Conservation (phyloP, 306 rosid genomes). For the Trifolium dubium region DNA sequence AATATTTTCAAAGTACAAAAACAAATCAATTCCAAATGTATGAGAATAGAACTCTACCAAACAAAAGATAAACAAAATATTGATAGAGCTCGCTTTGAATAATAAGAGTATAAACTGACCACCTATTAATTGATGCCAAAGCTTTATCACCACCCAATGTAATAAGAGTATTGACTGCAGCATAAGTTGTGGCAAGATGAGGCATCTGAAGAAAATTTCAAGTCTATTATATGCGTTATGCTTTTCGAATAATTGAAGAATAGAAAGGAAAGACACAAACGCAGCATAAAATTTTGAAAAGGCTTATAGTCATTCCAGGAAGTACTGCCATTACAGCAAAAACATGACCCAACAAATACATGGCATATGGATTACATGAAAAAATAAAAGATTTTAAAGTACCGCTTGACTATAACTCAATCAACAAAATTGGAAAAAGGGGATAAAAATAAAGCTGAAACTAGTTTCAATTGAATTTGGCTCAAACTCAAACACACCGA, state of each 20-base stretch:
- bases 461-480: constrained; percentile 5
- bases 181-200: constrained; percentile 96
- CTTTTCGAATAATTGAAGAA: constrained; percentile 13
- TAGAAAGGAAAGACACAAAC: background rate
- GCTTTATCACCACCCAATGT: constrained; percentile 77
- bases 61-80: background rate
- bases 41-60: constrained; percentile 24
- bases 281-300: constrained; percentile 4
- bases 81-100: constrained; percentile 19
- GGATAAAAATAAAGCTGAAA: constrained; percentile 13
- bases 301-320: background rate
- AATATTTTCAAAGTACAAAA: constrained; percentile 21
- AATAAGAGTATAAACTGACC: constrained; percentile 53
- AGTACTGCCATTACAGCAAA: constrained; percentile 10
- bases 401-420: background rate
- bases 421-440: background rate
- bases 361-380: background rate
- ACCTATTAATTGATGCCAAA: constrained; percentile 90
- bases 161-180: constrained; percentile 88
- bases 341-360: constrained; percentile 10
- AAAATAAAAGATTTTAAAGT: background rate
- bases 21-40: constrained; percentile 43
- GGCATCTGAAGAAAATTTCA: constrained; percentile 70
- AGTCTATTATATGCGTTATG: constrained; percentile 25
- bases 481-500: constrained; percentile 25